A percentile compares a stretch with the other conserved stretches of the same genome.
Evolutionary conservation across 2,329 filamentous ascomycete species (phyloP).

Genomic region (Colletotrichum higginsianum): DNA sequence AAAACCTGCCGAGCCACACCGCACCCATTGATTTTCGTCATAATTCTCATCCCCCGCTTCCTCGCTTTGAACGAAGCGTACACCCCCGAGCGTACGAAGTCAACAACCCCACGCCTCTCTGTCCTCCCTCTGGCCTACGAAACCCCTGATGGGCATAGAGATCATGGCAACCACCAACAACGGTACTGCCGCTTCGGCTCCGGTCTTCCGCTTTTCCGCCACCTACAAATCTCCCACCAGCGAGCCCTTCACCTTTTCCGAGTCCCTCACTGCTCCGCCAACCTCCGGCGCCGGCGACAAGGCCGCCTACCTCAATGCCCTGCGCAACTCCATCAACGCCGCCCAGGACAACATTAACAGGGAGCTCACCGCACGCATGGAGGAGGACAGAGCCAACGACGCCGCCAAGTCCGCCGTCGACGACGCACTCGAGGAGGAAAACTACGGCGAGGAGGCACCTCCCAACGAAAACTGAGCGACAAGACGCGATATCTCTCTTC

Average conservation of each 20-base stretch:
- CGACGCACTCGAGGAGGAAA: slow-evolving; percentile 77
- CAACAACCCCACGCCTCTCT: not conserved
- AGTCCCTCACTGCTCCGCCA: slow-evolving; percentile 53
- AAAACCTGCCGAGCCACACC: slow-evolving; percentile 27
- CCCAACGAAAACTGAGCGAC: slow-evolving; percentile 71
- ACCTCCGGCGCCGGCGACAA: slow-evolving; percentile 62
- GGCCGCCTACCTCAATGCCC: slow-evolving; percentile 70
- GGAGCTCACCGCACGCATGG: slow-evolving; percentile 82
- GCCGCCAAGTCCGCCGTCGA: slow-evolving; percentile 53
- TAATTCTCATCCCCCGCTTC: slow-evolving; percentile 13
- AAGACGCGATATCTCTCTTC: slow-evolving; percentile 17
- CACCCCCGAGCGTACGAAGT: not conserved
- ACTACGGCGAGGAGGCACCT: slow-evolving; percentile 87
- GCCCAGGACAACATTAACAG: slow-evolving; percentile 79
- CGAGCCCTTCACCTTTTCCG: slow-evolving; percentile 61
- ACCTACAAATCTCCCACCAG: slow-evolving; percentile 69
- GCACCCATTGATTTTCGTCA: slow-evolving; percentile 23
- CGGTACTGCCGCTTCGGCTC: slow-evolving; percentile 18
- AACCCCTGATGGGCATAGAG: not conserved
- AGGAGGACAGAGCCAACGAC: slow-evolving; percentile 74
- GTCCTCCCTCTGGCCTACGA: slow-evolving; percentile 15
- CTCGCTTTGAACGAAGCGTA: slow-evolving; percentile 9
- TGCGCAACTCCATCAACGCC: slow-evolving; percentile 69
- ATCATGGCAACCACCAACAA: slow-evolving; percentile 32
- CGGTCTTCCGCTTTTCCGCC: slow-evolving; percentile 57